Base-by-base conservation (phyloP, 2,329 filamentous ascomycete genomes). In the Nectriaceae sp. region DNA sequence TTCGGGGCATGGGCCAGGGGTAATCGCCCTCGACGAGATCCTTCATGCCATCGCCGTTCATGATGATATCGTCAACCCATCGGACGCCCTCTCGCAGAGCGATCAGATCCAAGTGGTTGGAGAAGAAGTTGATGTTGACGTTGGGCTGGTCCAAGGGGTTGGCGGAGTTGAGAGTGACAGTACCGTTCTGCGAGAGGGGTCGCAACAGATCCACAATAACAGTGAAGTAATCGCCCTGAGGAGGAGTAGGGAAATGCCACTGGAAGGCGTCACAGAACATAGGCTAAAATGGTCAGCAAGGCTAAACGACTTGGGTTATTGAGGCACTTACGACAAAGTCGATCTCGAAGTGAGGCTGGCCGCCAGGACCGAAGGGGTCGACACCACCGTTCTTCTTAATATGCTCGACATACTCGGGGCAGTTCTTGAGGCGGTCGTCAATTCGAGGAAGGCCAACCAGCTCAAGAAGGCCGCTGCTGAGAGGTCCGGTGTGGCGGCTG, bases 291-390 rank as follows among this genome's bases (percentile, higher is more conserved):
- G n/a, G n/a, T n/a, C n/a, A n/a, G n/a, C n/a, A n/a, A n/a, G n/a
- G n/a, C n/a, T n/a, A n/a, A n/a, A n/a, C n/a, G n/a, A n/a, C n/a
- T n/a, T n/a, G n/a, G n/a, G n/a, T n/a, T n/a, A n/a, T n/a, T n/a
- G n/a, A n/a, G n/a, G n/a, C n/a, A n/a, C n/a, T n/a, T n/a, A n/a
- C 69, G 11, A 86, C 76, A 56, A 85, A 85, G 65, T 85, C 82
- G 26, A 83, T 72, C 65, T 84, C 80, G 54, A 84, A 83, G 54
- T 84, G 80, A 21, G 81, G 80, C 62, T 84, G 79, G 5, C 78
- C 80, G 3, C 65, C 70, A 0, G 80, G 80, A 2, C 74, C 74
- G 57, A 83, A 83, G 3, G 80, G 80, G 46, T 84, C 80, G 0
- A 65, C 55, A 0, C 69, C 70, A 11, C 70, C 73, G 52, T 76